Percentiles rank a stretch among this genome's conserved stretches.
Evolutionary conservation across 495 filamentous ascomycete species (phyloP).

Genomic region (Trichoderma gamsii): DNA sequence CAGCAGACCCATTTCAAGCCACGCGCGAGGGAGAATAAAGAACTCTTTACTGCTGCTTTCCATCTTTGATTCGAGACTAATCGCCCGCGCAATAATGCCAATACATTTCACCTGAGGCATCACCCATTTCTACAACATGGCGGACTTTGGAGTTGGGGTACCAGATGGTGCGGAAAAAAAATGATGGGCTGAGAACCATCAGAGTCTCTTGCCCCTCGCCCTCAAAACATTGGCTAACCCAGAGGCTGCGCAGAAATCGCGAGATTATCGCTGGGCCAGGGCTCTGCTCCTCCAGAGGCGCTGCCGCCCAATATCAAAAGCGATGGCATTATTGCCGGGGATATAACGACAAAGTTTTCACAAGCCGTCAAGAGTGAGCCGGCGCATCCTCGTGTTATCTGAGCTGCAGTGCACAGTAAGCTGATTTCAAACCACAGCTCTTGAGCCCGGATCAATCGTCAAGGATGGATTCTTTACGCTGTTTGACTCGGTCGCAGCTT

Average conservation of each 20-base stretch:
- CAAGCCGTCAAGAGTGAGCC: slow-evolving; percentile 61
- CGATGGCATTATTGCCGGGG: slow-evolving; percentile 51
- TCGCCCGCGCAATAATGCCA: background rate
- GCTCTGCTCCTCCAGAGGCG: background rate
- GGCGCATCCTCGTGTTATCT: background rate
- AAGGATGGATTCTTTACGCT: slow-evolving; percentile 93
- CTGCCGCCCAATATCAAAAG: slow-evolving; percentile 34
- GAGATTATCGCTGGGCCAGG: slow-evolving; percentile 15
- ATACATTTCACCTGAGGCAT: background rate
- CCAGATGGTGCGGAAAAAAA: slow-evolving; percentile 12
- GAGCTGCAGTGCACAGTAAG: slow-evolving; percentile 18
- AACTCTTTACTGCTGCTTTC: background rate
- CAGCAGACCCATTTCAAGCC: slow-evolving; percentile 6
- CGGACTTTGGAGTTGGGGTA: slow-evolving; percentile 12
- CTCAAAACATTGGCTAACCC: background rate
- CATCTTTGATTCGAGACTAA: background rate
- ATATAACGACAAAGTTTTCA: slow-evolving; percentile 75
- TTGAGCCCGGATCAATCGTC: slow-evolving; percentile 73
- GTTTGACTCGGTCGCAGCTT: slow-evolving; percentile 86
- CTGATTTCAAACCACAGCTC: slow-evolving; percentile 45
- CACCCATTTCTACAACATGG: background rate
- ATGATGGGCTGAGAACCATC: background rate
- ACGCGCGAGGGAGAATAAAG: background rate
- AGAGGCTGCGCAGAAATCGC: slow-evolving; percentile 8
- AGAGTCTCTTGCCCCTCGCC: background rate